phyloP scores from a whole-genome alignment of 2,329 filamentous ascomycete genomes.

The Claviceps humidiphila region DNA sequence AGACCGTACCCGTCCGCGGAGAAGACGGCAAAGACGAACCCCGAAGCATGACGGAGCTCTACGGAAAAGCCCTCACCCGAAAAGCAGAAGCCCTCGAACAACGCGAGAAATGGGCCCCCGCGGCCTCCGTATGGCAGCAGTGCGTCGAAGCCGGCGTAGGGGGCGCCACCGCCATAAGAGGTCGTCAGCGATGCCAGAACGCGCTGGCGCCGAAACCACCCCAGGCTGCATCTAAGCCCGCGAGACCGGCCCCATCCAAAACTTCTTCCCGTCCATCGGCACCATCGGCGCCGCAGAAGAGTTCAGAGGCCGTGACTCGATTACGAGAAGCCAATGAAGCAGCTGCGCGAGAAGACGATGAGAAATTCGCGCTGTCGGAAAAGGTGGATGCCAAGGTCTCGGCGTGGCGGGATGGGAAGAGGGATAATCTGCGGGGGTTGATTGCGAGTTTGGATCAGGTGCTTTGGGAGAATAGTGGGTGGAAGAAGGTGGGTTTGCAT shows the following conservation, averaged over 20 bases:
- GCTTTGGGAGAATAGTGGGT: constrained; percentile 81
- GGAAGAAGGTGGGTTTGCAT: constrained; percentile 93
- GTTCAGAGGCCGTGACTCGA: constrained; percentile 66
- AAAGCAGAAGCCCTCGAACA: constrained; percentile 94
- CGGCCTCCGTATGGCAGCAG: constrained; percentile 63
- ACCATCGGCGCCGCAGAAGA: constrained; percentile 29
- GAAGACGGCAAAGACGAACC: constrained; percentile 42
- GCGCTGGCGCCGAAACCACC: constrained; percentile 61
- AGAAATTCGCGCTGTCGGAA: constrained; percentile 82
- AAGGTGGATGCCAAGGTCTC: constrained; percentile 68
- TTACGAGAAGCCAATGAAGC: constrained; percentile 75
- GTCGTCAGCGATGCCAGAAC: constrained; percentile 79
- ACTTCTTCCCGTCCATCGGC: constrained; percentile 23
- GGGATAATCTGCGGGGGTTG: constrained; percentile 81
- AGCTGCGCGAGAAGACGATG: constrained; percentile 76
- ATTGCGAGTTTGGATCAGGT: constrained; percentile 78
- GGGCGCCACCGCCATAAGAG: constrained; percentile 71
- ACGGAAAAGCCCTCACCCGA: constrained; percentile 81
- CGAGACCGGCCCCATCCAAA: constrained; percentile 27
- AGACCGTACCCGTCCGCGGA: constrained; percentile 57
- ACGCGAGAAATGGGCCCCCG: constrained; percentile 87
- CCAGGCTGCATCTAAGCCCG: constrained; percentile 17
- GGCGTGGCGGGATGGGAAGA: constrained; percentile 79
- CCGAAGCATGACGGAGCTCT: constrained; percentile 87
- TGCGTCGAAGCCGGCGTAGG: constrained; percentile 78